A percentile compares a stretch with the other conserved stretches of the same genome.
phyloP scores from a whole-genome alignment of 495 filamentous ascomycete species.

The Cudoniella acicularis region DNA sequence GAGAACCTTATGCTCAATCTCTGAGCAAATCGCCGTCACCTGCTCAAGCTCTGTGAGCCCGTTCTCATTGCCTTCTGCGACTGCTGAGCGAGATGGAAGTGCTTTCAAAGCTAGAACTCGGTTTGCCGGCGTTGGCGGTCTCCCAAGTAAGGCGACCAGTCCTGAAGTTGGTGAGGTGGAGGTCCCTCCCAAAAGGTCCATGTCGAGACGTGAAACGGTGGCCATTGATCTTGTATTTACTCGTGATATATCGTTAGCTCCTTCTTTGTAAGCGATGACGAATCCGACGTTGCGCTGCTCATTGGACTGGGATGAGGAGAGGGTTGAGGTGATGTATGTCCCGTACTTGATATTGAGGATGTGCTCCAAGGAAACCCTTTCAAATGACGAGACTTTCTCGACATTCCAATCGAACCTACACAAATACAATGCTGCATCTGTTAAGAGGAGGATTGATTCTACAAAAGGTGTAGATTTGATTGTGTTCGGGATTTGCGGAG shows the following conservation, averaged over 20 bases:
- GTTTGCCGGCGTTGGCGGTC: conserved; percentile 19
- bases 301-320: conserved; percentile 69
- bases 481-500: conserved; percentile 58
- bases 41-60: conserved; percentile 63
- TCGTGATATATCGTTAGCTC: conserved; percentile 60
- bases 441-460: conserved; percentile 82
- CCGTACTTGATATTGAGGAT: conserved; percentile 69
- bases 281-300: conserved; percentile 79
- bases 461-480: conserved; percentile 68
- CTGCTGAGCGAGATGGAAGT: conserved; percentile 49
- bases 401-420: conserved; percentile 90
- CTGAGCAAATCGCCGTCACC: conserved; percentile 64
- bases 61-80: conserved; percentile 29
- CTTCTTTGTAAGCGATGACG: conserved; percentile 69
- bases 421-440: conserved; percentile 76
- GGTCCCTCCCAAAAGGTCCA: conserved; percentile 18
- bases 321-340: conserved; percentile 83
- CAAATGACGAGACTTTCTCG: conserved; percentile 87
- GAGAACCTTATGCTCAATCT: conserved; percentile 31
- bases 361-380: conserved; percentile 74
- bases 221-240: conserved; percentile 83
- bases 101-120: conserved; percentile 53
- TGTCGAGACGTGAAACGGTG: conserved; percentile 24
- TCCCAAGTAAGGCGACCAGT: conserved; percentile 20
- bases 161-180: conserved; percentile 7